phyloP scores from a whole-genome alignment of 768 basidiomycete species.

The Fistulinella prunicolor region DNA sequence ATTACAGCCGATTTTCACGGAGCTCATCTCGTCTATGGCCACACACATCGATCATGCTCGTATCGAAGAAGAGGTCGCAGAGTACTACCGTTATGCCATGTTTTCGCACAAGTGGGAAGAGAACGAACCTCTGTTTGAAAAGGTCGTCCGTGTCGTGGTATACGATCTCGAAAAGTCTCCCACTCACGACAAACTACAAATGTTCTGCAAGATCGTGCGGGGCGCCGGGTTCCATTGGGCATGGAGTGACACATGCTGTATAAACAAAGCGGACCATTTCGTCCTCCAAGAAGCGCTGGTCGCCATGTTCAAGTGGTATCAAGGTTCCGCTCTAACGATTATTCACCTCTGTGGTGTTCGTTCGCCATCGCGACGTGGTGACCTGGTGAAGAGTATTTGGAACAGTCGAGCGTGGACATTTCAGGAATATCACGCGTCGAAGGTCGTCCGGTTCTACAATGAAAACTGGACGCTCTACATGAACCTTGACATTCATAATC shows the following conservation, averaged over 20 bases:
- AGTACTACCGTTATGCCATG: slow-evolving; percentile 3
- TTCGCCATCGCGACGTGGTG: neutral
- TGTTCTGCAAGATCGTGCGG: neutral
- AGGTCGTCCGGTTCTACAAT: slow-evolving; percentile 8
- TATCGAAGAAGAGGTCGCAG: neutral
- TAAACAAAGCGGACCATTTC: neutral
- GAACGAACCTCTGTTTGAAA: neutral
- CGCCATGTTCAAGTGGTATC: neutral
- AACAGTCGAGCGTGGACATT: slow-evolving; percentile 1
- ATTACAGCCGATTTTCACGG: neutral
- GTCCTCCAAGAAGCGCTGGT: neutral
- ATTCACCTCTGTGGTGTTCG: neutral
- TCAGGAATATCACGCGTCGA: slow-evolving; percentile 15
- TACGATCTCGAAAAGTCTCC: neutral
- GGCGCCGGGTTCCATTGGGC: slow-evolving; percentile 4
- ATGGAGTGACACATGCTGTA: slow-evolving; percentile 10
- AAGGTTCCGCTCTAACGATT: neutral
- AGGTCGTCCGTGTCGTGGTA: neutral
- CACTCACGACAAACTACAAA: neutral
- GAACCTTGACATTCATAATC: neutral
- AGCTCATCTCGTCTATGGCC: slow-evolving; percentile 10
- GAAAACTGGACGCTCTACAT: slow-evolving; percentile 10
- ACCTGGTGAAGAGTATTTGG: slow-evolving; percentile 2
- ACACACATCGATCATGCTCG: neutral
- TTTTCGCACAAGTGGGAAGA: neutral